Conservation (phyloP, 2,329 filamentous ascomycete genomes). For the Colletotrichum costaricense region DNA sequence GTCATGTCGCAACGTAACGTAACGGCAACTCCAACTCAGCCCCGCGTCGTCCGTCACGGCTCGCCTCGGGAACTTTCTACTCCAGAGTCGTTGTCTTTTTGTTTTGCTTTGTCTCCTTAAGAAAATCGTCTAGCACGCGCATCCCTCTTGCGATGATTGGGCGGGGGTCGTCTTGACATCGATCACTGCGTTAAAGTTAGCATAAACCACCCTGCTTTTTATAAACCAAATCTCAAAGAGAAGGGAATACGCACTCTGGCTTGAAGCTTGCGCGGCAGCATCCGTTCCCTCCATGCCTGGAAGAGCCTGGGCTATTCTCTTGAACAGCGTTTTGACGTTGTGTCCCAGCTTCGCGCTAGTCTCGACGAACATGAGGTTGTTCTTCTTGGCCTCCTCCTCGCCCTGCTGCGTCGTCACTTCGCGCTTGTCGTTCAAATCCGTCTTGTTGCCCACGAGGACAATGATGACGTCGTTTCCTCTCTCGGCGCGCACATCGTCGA, state of each 20-base stretch:
- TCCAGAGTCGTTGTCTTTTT: conserved; percentile 6
- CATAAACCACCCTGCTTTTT: no score
- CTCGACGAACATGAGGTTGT: conserved; percentile 98
- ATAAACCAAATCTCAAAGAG: not conserved
- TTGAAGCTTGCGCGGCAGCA: conserved; percentile 76
- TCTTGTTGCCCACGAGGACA: conserved; percentile 98
- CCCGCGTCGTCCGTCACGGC: conserved; percentile 18
- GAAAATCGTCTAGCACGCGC: conserved; percentile 65
- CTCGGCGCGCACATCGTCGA: conserved; percentile 96
- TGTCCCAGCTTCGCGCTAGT: conserved; percentile 97
- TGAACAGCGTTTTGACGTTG: conserved; percentile 97
- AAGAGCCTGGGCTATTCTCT: conserved; percentile 96
- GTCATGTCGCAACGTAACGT: conserved; percentile 34
- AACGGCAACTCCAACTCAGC: conserved; percentile 23
- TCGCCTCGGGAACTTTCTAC: conserved; percentile 34
- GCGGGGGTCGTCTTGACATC: conserved; percentile 87
- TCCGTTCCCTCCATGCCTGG: conserved; percentile 97
- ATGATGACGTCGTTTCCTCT: conserved; percentile 99
- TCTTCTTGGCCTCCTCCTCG: conserved; percentile 97
- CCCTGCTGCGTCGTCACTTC: conserved; percentile 97
- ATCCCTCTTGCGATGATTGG: conserved; percentile 78
- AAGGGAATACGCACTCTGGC: conserved; percentile 74
- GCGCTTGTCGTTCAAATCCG: conserved; percentile 96
- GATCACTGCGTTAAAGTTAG: conserved; percentile 73
- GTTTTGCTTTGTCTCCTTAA: not conserved